These are phyloP conservation scores for Lactifluus pinguis DNA, from an alignment of 768 basidiomycete genomes.

Conservation along the genomic window DNA sequence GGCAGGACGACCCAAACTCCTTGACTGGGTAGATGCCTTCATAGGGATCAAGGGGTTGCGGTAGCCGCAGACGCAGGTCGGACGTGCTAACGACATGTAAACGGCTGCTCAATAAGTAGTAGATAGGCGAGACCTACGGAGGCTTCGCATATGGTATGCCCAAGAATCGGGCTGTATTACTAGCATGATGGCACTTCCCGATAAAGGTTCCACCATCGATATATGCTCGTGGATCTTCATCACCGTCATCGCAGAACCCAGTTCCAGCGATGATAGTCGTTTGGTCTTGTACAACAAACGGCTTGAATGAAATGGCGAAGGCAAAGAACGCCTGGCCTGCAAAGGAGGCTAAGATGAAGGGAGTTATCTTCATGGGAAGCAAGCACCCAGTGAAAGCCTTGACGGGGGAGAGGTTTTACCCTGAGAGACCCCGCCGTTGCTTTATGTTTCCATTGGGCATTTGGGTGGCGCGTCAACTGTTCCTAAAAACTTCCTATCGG, in stretches of 20 bases:
- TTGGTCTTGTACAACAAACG: neutral
- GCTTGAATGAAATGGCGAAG: neutral
- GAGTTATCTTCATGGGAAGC: neutral
- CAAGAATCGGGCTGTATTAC: conserved; percentile 17
- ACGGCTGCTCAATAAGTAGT: no score
- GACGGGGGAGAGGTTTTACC: no score
- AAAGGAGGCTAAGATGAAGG: neutral
- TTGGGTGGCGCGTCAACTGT: no score
- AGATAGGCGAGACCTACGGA: conserved; percentile 25
- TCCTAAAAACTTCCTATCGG: no score
- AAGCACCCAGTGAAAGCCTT: no score
- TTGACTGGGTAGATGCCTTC: conserved; percentile 16
- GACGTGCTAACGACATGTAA: no score
- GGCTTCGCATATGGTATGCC: conserved; percentile 31
- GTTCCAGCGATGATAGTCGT: neutral
- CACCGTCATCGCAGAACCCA: neutral
- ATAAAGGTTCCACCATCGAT: conserved; percentile 26
- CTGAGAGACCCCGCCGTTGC: neutral
- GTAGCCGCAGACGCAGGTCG: conserved; percentile 30
- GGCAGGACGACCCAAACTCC: conserved; percentile 22
- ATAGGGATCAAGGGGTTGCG: conserved; percentile 19
- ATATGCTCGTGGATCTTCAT: conserved; percentile 8
- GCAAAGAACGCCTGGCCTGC: neutral
- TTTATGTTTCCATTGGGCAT: neutral
- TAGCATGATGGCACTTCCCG: conserved; percentile 9